Evolutionary conservation across 805 yeast species (phyloP), one percentile per base, ranked within the genome.

Genomic region (Saturnispora besseyi): DNA sequence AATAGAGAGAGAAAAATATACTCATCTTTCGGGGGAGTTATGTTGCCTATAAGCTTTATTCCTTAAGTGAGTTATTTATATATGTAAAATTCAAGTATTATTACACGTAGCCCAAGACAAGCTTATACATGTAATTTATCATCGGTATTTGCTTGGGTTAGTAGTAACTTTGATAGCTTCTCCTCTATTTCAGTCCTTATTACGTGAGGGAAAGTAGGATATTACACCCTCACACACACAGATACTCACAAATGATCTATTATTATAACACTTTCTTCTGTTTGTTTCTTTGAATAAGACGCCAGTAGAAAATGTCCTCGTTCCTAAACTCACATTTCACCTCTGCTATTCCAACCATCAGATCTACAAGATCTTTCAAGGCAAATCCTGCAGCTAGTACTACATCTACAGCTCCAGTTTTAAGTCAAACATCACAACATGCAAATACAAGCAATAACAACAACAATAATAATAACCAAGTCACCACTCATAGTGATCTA

Each of bases 401-500:
- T 2, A 50, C 59, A 2, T 59, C 63, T 21, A 62, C 66, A 22
- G 53, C 46, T 1, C 50, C 42, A 11, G 42, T 38, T 11, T 24
- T 24, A 26, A 38, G 42, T 13, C 50, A 50, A 26, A 26, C 29
- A 8, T 26, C 3, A 4, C 60, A 50, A 32, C 58, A 57, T 24
- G n/a, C 42, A 11, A 38, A 34, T 45, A 51, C 9, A 47, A 46
- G 6, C 57, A 52, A 30, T 51, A 51, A 12, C 52, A 48, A 24
- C 56, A 46, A 32, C 58, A 53, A 24, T 52, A 32, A 30, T 11
- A 34, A 30, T 26, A 30, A 40, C 22, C 21, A 34, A 13, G 58
- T 59, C 1, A 54, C 65, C 1, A 58, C 60, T 34, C 95, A 86
- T 61, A 79, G 74, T 59, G 93, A 86, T 60, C 78, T 93, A 51